Evolutionary conservation across 768 basidiomycete genomes (phyloP).

Genomic region (Terana coerulea): DNA sequence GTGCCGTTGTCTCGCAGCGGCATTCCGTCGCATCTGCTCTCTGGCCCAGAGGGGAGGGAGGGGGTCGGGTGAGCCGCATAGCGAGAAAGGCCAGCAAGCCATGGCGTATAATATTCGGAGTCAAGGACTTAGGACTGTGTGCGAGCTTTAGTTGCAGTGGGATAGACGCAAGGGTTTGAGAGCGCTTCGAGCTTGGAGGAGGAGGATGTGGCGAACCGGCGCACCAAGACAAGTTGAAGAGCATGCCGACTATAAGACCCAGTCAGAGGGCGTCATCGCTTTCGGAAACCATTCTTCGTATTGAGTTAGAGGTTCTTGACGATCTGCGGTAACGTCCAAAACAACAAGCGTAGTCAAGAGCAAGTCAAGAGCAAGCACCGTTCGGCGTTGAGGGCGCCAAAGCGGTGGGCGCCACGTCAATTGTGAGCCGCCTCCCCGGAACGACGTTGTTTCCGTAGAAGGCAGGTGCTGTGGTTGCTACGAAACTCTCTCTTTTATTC

Average conservation of each 20-base stretch:
- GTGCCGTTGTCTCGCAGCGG: background rate
- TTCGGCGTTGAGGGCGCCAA: background rate
- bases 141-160: background rate
- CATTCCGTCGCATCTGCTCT: background rate
- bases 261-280: background rate
- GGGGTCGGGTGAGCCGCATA: background rate
- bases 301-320: background rate
- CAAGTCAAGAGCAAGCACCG: background rate
- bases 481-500: background rate
- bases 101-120: background rate
- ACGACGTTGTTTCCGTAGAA: background rate
- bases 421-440: background rate
- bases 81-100: background rate
- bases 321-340: background rate
- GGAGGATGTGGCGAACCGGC: background rate
- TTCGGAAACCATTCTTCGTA: background rate
- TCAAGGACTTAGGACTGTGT: no score
- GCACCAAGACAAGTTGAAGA: no score
- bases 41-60: background rate
- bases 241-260: no score
- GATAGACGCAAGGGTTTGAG: background rate
- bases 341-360: constrained; percentile 1
- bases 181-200: background rate
- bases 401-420: background rate
- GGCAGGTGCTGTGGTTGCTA: background rate